Evolutionary conservation across 345 rosid species (phyloP), one percentile per base, ranked within the genome.

Genomic region (Iberis pinnata): DNA sequence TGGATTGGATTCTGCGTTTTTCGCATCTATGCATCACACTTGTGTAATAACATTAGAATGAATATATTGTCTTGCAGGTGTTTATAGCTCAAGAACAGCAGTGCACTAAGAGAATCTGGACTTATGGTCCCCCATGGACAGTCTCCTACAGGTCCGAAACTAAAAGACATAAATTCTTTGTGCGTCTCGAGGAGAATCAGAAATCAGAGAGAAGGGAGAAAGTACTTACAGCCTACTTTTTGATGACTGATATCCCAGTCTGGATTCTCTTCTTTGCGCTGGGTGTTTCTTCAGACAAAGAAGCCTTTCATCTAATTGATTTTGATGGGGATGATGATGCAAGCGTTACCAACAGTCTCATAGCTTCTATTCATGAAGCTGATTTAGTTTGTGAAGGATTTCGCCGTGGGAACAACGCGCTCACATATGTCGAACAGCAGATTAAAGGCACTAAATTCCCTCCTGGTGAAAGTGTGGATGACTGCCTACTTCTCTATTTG

Each of bases 61-160:
- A 41, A 8, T 50, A 27, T 66, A 53, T 42, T 59, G 32, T 70
- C 61, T 60, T 16, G 52, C 77, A 90, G 98, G 77, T 75, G 26
- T 84, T 87, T 61, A 70, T 87, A 53, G 95, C 98, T 9, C 98
- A 90, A 68, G 98, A 90, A 62, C 93, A 84, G 64, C 63, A 74
- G 36, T 87, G 86, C 61, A 20, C 70, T 70, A 87, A 74, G 76
- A 84, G 86, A 60, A 81, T 87, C 11, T 90, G 96, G 98, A 53
- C 88, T 52, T 75, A 81, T 14, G 77, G 58, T 61, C 61, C 13
- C 43, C 89, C 70, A 49, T 87, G 93, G 92, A 79, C 86, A 9
- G 73, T 84, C 66, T 63, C 88, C 5, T 82, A 78, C 71, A 68
- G 74, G 67, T 84, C 88, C 0, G 86, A 79, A 37, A 64, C 68